These are phyloP conservation scores for Pythium monospermum DNA, from an alignment of 352 stramenopile genomes.

Conservation along the genomic window DNA sequence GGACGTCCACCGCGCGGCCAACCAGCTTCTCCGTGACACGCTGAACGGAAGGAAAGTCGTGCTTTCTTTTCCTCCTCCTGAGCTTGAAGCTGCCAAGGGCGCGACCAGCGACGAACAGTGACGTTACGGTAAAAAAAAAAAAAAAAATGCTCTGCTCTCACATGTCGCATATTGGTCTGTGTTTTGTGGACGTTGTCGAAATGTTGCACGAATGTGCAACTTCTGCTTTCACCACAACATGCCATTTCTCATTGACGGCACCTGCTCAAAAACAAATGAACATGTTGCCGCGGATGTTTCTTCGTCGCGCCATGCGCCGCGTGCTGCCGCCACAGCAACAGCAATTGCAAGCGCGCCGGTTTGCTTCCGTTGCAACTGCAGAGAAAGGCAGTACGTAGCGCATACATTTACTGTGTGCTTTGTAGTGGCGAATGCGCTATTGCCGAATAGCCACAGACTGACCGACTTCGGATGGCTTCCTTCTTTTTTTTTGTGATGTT, in stretches of 20 bases:
- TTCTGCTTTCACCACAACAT: not conserved
- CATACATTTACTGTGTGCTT: not conserved
- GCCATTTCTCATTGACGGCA: too few relatives aligned
- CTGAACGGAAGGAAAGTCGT: constrained; percentile 81
- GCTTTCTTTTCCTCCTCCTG: constrained; percentile 65
- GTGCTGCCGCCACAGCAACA: not conserved
- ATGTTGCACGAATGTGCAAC: constrained; percentile 10
- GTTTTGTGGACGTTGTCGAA: not conserved
- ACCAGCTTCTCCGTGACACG: constrained; percentile 67
- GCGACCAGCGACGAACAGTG: too few relatives aligned
- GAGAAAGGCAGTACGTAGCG: constrained; percentile 16
- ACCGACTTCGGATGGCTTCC: not conserved
- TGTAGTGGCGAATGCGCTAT: not conserved
- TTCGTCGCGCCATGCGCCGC: constrained; percentile 8
- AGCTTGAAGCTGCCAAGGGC: too few relatives aligned
- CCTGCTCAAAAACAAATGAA: not conserved
- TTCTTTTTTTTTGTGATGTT: too few relatives aligned
- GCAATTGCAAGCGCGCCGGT: not conserved
- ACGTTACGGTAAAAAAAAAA: not conserved
- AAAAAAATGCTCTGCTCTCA: not conserved
- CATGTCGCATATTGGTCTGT: constrained; percentile 10
- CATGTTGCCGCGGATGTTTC: constrained; percentile 8
- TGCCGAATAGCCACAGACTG: not conserved
- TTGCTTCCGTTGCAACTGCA: not conserved
- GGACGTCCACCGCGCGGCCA: constrained; percentile 73